A percentile compares a stretch with the other conserved stretches of the same genome.
Evolutionary conservation across 352 stramenopile species (phyloP).

Genomic region (Phytophthora chlamydospora): DNA sequence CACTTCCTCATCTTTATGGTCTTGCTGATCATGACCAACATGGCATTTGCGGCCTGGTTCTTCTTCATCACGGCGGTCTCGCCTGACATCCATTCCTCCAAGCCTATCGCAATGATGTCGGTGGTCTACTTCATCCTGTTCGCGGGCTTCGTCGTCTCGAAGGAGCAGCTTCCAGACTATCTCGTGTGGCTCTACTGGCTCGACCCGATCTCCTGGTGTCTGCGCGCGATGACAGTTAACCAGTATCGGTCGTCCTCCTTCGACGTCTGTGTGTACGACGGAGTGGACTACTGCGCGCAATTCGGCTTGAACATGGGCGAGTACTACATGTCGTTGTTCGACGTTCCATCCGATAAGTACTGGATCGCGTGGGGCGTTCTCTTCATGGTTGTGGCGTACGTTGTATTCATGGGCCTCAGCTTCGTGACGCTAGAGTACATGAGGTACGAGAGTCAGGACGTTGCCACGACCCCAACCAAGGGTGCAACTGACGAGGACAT

Average conservation of each 20-base stretch:
- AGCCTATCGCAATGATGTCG: constrained; percentile 44
- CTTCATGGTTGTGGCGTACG: constrained; percentile 44
- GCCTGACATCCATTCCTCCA: constrained; percentile 34
- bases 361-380: constrained; percentile 39
- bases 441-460: constrained; percentile 33
- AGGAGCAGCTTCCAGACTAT: constrained; percentile 45
- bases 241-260: constrained; percentile 26
- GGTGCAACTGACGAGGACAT: background rate
- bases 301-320: constrained; percentile 42
- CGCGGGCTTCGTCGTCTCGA: constrained; percentile 51
- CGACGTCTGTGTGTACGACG: constrained; percentile 38
- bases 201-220: constrained; percentile 49
- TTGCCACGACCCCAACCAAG: constrained; percentile 18
- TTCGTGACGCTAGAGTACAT: constrained; percentile 33
- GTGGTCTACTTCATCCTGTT: constrained; percentile 52
- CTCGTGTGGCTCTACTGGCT: constrained; percentile 58
- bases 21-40: constrained; percentile 43
- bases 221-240: constrained; percentile 37
- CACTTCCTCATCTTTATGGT: constrained; percentile 51
- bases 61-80: constrained; percentile 44
- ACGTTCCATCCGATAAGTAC: constrained; percentile 24
- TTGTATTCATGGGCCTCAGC: constrained; percentile 45
- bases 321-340: constrained; percentile 46
- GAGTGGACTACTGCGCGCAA: constrained; percentile 35
- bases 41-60: constrained; percentile 50